Evolutionary conservation across 140 eudicot species (phyloP).

Genomic region (Senecio squalidus): DNA sequence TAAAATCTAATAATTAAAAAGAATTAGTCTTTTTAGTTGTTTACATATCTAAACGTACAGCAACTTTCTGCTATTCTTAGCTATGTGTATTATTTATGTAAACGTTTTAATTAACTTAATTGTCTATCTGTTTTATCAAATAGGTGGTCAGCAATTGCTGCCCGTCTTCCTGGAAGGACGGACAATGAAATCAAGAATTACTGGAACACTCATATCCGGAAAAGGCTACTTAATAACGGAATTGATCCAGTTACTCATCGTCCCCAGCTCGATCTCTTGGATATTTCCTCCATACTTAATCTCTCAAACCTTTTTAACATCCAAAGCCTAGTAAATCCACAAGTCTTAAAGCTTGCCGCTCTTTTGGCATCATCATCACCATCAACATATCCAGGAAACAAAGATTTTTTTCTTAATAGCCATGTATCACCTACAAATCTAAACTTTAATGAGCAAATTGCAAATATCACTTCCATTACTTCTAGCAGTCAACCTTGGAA

Average conservation of each 20-base stretch:
- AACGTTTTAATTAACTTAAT: background rate
- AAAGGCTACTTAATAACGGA: constrained; percentile 59
- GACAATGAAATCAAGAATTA: constrained; percentile 83
- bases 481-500: constrained; percentile 10
- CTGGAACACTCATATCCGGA: constrained; percentile 81
- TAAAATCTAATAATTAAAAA: background rate
- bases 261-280: constrained; percentile 68
- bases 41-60: too few relatives aligned
- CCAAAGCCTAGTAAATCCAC: constrained; percentile 67
- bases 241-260: constrained; percentile 82
- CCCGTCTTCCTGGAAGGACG: constrained; percentile 39
- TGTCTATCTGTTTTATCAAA: background rate
- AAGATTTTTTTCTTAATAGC: constrained; percentile 25
- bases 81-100: background rate
- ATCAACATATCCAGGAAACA: constrained; percentile 23
- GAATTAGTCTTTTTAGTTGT: too few relatives aligned
- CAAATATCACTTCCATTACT: constrained; percentile 5
- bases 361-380: constrained; percentile 36
- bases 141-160: constrained; percentile 45
- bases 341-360: constrained; percentile 50
- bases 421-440: constrained; percentile 9
- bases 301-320: constrained; percentile 58
- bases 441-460: constrained; percentile 20
- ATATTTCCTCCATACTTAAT: constrained; percentile 54
- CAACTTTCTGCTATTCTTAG: too few relatives aligned